Base-by-base conservation (phyloP, 2,329 filamentous ascomycete species). In the Annulohypoxylon truncatum region DNA sequence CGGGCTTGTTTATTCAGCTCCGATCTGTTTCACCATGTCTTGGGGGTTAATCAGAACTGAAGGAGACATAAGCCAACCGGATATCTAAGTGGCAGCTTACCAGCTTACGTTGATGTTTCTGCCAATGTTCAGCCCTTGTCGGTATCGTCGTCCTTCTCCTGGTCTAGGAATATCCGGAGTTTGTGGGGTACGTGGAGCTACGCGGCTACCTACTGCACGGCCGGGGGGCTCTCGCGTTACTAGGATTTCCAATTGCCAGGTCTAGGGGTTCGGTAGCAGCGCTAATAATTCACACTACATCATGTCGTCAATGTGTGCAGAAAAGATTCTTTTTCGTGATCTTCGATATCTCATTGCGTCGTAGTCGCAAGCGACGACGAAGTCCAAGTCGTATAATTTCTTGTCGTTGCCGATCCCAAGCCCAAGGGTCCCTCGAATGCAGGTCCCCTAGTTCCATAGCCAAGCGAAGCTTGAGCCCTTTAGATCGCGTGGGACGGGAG, bases 401-500 rank as follows among this genome's bases (percentile, higher is more conserved):
- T 52, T 15, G 3, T 29, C 18, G 40, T 55, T 47, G 54, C 53
- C 33, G 48, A 57, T 60, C 38, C 62, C 65, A 64, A 66, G 46
- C 44, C 48, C 59, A 51, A 67, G 52, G 56, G 53, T 47, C 55
- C 55, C 54, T 38, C 29, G 29, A 53, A 53, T 28, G 51, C 51
- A 53, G 51, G 38, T 56, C 38, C 38, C 31, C 46, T 35, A 38
- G 64, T 42, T 46, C 40, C 26, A 20, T 42, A 61, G 51, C 55
- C 48, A 64, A 67, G 33, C 53, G 38, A 64, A 68, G 61, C 57
- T 65, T 59, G 67, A 61, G 59, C 54, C 71, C 55, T 66, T 61
- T 66, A 63, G 69, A 73, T 69, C 67, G 71, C 69, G 69, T 66
- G 58, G 62, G 64, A 61, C 64, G 44, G 62, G 63, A 72, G 64